These are phyloP conservation scores for Roridomyces roridus DNA, from an alignment of 768 basidiomycete genomes.

Conservation along the genomic window DNA sequence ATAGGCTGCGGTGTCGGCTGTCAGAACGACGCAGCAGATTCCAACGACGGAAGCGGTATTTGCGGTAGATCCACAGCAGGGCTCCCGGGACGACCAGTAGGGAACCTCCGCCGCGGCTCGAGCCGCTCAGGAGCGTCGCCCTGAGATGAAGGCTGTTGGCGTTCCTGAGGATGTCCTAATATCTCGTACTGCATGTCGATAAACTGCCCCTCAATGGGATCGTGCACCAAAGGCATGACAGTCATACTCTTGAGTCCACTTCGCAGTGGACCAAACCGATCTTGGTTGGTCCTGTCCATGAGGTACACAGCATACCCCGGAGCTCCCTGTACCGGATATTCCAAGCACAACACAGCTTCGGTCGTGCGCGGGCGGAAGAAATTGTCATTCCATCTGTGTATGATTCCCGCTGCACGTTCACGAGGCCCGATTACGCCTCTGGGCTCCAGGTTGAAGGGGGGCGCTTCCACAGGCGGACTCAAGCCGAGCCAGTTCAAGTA, in stretches of 20 bases:
- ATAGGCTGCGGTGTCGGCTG: too few species aligned
- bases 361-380: slow-evolving; percentile 9
- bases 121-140: too few species aligned
- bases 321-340: neutral
- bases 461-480: too few species aligned
- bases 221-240: neutral
- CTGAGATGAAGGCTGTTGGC: too few species aligned
- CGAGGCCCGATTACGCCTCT: neutral
- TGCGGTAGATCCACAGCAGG: too few species aligned
- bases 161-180: too few species aligned
- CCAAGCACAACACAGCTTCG: slow-evolving; percentile 6
- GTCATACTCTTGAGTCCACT: neutral
- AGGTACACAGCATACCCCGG: slow-evolving; percentile 11
- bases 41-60: too few species aligned
- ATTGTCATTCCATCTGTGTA: slow-evolving; percentile 10
- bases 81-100: too few species aligned
- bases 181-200: too few species aligned
- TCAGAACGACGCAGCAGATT: too few species aligned
- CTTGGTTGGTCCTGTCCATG: neutral
- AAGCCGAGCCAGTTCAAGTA: neutral
- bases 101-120: too few species aligned
- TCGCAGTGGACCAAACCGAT: neutral
- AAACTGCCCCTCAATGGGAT: too few species aligned
- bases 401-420: slow-evolving; percentile 1
- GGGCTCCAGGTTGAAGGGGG: neutral